Percentiles rank a stretch among this genome's conserved stretches.
These are phyloP conservation scores for Pelagophyceae sp. DNA, from an alignment of 352 stramenopile genomes.

Conservation along the genomic window DNA sequence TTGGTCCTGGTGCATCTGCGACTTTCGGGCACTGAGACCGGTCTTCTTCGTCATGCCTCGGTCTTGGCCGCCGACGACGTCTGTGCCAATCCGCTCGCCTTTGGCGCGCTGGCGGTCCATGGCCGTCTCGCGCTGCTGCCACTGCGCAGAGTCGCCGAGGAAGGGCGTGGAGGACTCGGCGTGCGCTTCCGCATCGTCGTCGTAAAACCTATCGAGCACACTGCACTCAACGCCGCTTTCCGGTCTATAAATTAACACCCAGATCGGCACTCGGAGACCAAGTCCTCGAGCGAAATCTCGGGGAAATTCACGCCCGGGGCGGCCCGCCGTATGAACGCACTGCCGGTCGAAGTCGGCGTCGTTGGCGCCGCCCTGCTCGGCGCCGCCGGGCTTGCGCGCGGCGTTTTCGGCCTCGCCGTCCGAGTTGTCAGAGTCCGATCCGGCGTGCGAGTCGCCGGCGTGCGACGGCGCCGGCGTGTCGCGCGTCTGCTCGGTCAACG, in stretches of 20 bases:
- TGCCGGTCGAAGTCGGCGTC: background rate
- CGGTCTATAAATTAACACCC: too few species aligned
- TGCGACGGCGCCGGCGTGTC: background rate
- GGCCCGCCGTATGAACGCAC: too few species aligned
- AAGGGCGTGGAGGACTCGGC: conserved; percentile 63
- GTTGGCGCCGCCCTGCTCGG: too few species aligned
- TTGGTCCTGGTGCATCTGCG: conserved; percentile 86
- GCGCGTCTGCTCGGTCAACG: background rate
- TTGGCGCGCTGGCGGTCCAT: conserved; percentile 60
- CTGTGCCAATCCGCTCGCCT: background rate
- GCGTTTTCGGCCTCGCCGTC: background rate
- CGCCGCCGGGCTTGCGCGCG: background rate
- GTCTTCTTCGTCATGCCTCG: conserved; percentile 79
- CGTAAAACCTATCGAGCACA: too few species aligned
- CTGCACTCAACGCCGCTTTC: too few species aligned
- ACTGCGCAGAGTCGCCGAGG: conserved; percentile 77
- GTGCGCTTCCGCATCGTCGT: conserved; percentile 72
- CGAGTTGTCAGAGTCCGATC: background rate
- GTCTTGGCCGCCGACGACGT: conserved; percentile 50
- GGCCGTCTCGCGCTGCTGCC: conserved; percentile 72
- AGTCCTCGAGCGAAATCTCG: too few species aligned
- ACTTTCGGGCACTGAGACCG: too few species aligned
- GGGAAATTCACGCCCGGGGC: background rate
- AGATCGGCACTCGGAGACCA: too few species aligned
- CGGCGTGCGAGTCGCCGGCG: background rate